Evolutionary conservation across 139 green algal genomes (phyloP).

Genomic region (Chlamydomonas schloesseri): DNA sequence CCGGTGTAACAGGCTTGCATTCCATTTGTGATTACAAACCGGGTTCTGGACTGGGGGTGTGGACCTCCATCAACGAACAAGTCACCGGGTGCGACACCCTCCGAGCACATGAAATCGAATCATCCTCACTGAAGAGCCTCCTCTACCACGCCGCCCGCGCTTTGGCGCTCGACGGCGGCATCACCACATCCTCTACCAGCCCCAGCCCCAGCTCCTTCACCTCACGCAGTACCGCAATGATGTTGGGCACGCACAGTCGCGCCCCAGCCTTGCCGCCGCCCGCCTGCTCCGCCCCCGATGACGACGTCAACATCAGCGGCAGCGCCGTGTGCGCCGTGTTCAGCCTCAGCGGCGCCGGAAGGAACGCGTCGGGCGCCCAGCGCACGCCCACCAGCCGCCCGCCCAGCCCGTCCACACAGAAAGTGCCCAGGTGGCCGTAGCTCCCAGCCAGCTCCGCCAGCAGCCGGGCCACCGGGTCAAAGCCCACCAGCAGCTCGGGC

Average conservation of each 20-base stretch:
- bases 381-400: conserved; percentile 73
- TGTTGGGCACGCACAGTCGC: conserved; percentile 42
- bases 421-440: conserved; percentile 67
- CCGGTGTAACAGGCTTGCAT: too few relatives aligned
- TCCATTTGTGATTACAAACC: too few relatives aligned
- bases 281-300: not conserved
- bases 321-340: conserved; percentile 52
- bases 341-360: conserved; percentile 53
- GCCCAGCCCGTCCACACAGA: conserved; percentile 71
- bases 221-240: conserved; percentile 54
- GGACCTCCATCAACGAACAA: too few relatives aligned
- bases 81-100: too few relatives aligned
- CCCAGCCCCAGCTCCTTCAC: conserved; percentile 38
- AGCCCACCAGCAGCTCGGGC: conserved; percentile 84
- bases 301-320: conserved; percentile 28
- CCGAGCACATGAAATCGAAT: too few relatives aligned
- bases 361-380: conserved; percentile 60
- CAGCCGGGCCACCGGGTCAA: conserved; percentile 74
- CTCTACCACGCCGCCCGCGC: not conserved
- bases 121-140: too few relatives aligned
- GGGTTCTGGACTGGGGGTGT: too few relatives aligned
- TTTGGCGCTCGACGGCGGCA: conserved; percentile 24
- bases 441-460: conserved; percentile 56
- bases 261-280: not conserved
- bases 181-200: conserved; percentile 51